Base-by-base conservation (phyloP, 176 grass and related monocot species). In the Canna indica region DNA sequence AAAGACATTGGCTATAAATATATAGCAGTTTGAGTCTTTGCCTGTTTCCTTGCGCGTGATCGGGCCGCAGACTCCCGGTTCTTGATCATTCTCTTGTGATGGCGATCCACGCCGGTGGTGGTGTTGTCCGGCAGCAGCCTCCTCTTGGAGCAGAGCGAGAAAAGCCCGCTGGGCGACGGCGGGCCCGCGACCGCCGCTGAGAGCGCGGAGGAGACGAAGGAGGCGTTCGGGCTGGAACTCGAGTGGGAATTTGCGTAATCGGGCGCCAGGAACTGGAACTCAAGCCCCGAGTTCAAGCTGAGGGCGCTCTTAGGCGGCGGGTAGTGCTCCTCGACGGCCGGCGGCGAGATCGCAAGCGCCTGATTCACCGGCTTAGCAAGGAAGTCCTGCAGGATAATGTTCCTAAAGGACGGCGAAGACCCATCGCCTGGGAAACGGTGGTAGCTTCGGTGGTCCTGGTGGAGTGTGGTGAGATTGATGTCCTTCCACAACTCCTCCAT, bases 1-100 rank as follows among this genome's bases (percentile, higher is more conserved):
- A n/a, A n/a, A n/a, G n/a, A n/a, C n/a, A n/a, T n/a, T n/a, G n/a
- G n/a, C n/a, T n/a, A n/a, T n/a, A n/a, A n/a, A n/a, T n/a, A n/a
- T n/a, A n/a, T n/a, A n/a, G 52, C 7, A 18, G 16, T 16, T 10
- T 5, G 31, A 42, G 18, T 9, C 2, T 7, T 8, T 59, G 54
- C 54, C 71, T 73, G 71, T 32, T 73, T 73, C 54, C 71, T 58
- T 1, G 71, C 71, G 52, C 71, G 71, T 3, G 71, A 73, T 42
- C 71, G 52, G 14, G 71, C 54, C 5, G 71, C 71, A 13, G 71
- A 73, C 71, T 61, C 71, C 8, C 71, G 71, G 52, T 73, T 73
- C 71, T 73, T 73, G 36, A 73, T 73, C 71, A 61, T 60, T 7
- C 71, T 25, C 52, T 73, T 59, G 24, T 60, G 34, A 36, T 52